Evolutionary conservation across 306 rosid genomes (phyloP).

Genomic region (Prosopis cineraria): DNA sequence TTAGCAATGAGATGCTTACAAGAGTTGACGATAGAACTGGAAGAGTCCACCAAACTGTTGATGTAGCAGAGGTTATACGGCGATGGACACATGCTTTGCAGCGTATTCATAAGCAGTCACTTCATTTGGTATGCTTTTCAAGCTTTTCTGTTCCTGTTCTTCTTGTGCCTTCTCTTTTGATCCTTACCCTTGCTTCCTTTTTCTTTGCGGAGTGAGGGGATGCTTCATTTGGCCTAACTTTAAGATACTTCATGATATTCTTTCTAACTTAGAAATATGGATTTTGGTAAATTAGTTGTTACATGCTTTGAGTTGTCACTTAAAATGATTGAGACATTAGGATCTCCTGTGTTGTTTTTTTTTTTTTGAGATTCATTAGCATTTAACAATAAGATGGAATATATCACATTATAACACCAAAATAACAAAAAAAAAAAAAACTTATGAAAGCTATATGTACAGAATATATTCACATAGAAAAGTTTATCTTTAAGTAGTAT

Average conservation of each 20-base stretch:
- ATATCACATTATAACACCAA: neutral
- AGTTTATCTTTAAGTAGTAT: neutral
- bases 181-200: neutral
- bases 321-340: neutral
- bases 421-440: neutral
- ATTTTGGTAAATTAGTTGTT: neutral
- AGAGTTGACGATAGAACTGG: conserved; percentile 85
- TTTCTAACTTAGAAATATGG: neutral
- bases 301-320: neutral
- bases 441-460: neutral
- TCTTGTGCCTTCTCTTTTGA: neutral
- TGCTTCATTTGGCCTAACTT: neutral
- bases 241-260: neutral
- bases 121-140: conserved; percentile 66
- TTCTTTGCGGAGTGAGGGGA: neutral
- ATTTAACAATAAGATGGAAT: neutral
- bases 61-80: conserved; percentile 93
- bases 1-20: conserved; percentile 57
- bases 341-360: neutral
- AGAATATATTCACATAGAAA: neutral
- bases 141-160: conserved; percentile 20
- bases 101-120: conserved; percentile 98
- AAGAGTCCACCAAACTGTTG: conserved; percentile 79
- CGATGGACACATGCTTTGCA: conserved; percentile 99
- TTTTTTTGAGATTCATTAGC: neutral